These are phyloP conservation scores for Biscogniauxia sp. DNA, from an alignment of 2,329 filamentous ascomycete genomes.

Conservation along the genomic window DNA sequence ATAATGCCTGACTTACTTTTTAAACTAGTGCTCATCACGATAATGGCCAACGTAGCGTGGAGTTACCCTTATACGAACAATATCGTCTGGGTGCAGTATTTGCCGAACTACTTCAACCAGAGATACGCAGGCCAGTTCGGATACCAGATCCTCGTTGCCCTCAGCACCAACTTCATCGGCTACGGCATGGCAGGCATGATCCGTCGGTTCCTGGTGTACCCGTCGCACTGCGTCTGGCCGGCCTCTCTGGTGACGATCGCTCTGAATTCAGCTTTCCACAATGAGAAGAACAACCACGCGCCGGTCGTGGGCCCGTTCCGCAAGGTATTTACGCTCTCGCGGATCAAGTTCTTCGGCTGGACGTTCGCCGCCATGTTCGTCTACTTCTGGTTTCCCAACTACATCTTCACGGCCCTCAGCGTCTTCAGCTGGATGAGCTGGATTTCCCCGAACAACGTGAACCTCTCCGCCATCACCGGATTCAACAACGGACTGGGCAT, in stretches of 20 bases:
- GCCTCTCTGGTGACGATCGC: conserved; percentile 45
- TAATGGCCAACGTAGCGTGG: conserved; percentile 59
- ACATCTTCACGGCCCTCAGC: conserved; percentile 44
- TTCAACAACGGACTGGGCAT: conserved; percentile 35
- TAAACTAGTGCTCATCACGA: conserved; percentile 48
- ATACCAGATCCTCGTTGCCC: conserved; percentile 49
- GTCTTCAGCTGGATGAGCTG: conserved; percentile 54
- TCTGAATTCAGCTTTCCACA: conserved; percentile 47
- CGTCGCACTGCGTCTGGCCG: conserved; percentile 50
- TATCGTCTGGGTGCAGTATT: conserved; percentile 49
- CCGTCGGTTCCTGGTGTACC: conserved; percentile 51
- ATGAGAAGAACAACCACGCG: conserved; percentile 33
- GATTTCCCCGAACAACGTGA: conserved; percentile 42
- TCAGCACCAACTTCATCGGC: conserved; percentile 54
- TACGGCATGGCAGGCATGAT: conserved; percentile 50
- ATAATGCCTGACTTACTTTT: background rate
- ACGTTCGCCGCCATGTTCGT: conserved; percentile 46
- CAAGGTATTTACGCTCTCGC: conserved; percentile 39
- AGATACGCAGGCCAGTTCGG: conserved; percentile 44
- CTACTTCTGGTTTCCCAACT: conserved; percentile 52
- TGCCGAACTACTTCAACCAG: conserved; percentile 51
- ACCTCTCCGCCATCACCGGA: conserved; percentile 32
- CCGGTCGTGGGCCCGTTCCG: conserved; percentile 40
- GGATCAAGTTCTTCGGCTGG: conserved; percentile 45
- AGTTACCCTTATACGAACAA: conserved; percentile 48